phyloP scores from a whole-genome alignment of 2,329 filamentous ascomycete species.

The Dactylellina parvicollis region DNA sequence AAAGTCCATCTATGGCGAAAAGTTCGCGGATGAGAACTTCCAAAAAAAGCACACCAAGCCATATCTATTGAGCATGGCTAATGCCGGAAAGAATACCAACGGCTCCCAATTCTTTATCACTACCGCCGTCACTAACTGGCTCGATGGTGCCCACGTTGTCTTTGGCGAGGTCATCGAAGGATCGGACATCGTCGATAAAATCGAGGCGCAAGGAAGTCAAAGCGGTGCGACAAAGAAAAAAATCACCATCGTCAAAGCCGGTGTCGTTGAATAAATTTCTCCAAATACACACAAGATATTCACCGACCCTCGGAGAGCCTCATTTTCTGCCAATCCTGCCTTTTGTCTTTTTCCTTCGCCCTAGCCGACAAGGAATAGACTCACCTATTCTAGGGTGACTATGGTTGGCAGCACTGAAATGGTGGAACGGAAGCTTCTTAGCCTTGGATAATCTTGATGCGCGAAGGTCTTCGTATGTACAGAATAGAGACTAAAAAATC shows the following conservation, averaged over 20 bases:
- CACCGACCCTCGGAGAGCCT: neutral
- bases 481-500: too few relatives aligned
- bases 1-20: constrained; percentile 74
- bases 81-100: constrained; percentile 90
- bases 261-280: constrained; percentile 26
- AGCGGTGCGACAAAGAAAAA: constrained; percentile 29
- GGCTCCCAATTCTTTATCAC: constrained; percentile 99
- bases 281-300: neutral
- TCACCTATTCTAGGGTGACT: too few relatives aligned
- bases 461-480: too few relatives aligned
- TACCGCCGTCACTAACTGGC: constrained; percentile 91
- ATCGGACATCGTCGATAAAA: constrained; percentile 72
- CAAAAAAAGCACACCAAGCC: constrained; percentile 93
- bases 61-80: constrained; percentile 96
- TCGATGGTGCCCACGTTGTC: constrained; percentile 85
- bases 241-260: constrained; percentile 13
- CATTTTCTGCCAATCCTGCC: neutral
- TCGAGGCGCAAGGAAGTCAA: constrained; percentile 18
- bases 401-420: too few relatives aligned
- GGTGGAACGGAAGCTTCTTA: too few relatives aligned
- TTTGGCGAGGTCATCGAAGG: constrained; percentile 90
- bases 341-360: too few relatives aligned
- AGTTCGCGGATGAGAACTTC: constrained; percentile 92
- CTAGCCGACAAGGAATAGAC: too few relatives aligned
- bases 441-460: too few relatives aligned